Conservation (phyloP, 371 early-diverging fungal species). For the Rhizopus arrhizus region DNA sequence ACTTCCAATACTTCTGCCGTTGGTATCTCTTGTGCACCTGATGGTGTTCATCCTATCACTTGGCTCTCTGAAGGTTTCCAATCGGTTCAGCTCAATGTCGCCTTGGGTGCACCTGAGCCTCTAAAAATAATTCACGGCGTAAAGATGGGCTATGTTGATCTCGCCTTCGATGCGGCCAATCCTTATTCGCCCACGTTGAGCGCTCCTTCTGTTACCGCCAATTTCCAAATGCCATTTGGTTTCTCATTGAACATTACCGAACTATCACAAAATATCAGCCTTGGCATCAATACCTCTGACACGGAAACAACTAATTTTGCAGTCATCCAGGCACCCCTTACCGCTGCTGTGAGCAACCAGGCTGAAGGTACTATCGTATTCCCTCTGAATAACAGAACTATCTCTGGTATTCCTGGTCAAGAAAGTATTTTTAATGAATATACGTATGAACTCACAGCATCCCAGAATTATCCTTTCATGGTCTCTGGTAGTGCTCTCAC, state of each 20-base stretch:
- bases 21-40: slow-evolving; percentile 57
- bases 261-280: slow-evolving; percentile 46
- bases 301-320: slow-evolving; percentile 38
- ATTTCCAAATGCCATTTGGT: slow-evolving; percentile 55
- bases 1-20: slow-evolving; percentile 47
- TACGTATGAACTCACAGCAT: slow-evolving; percentile 48
- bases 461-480: slow-evolving; percentile 44
- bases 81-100: slow-evolving; percentile 50
- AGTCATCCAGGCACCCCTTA: slow-evolving; percentile 40
- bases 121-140: slow-evolving; percentile 55
- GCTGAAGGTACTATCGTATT: slow-evolving; percentile 49
- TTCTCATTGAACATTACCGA: slow-evolving; percentile 54
- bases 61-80: slow-evolving; percentile 59
- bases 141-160: slow-evolving; percentile 54
- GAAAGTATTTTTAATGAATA: slow-evolving; percentile 51
- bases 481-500: slow-evolving; percentile 53
- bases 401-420: slow-evolving; percentile 39
- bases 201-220: slow-evolving; percentile 52
- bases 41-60: slow-evolving; percentile 49
- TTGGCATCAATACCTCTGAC: slow-evolving; percentile 42
- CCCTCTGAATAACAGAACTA: slow-evolving; percentile 35
- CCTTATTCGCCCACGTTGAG: slow-evolving; percentile 51
- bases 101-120: slow-evolving; percentile 39
- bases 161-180: slow-evolving; percentile 41
- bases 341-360: slow-evolving; percentile 48